Base-by-base conservation (phyloP, 768 basidiomycete genomes). In the Suillus spraguei region DNA sequence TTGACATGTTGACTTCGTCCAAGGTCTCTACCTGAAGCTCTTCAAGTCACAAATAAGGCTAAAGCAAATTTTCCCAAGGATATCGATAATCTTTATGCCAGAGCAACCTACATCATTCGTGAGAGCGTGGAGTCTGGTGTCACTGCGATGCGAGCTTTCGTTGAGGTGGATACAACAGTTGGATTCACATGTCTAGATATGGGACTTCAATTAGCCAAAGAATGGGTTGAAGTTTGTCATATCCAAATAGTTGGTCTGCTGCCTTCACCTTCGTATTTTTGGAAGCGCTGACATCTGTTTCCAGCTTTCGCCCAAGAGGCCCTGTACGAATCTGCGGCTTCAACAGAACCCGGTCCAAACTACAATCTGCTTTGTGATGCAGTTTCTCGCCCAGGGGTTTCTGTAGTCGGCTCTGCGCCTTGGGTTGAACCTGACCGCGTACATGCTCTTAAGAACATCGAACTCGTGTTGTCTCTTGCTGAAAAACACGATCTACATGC, bases 71-170 rank as follows among this genome's bases (percentile, higher is more conserved):
- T 87, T 69, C 70, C 78, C n/a, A 63, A 73, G 46, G 70, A 81
- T 63, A 56, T 68, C 22, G 76, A 76, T 20, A 85, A 86, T 70
- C 74, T 88, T 22, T 80, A 84, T 63, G 69, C 66, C 60, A 82
- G 88, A 46, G 87, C 87, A 4, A 77, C 77, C 33, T 80, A 80
- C 59, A 75, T 89, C 22, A 82, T 89, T 64, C 72, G 78, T 44
- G 82, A 87, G 69, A 87, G 86, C 67, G 76, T 88, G 56, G 80
- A 83, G 67, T 79, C 80, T 60, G 86, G 87, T n/a, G 86, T 87
- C 47, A 89, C 87, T 35, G 76, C 79, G 16, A 88, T 87, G 81
- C 83, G 86, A 20, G 87, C 87, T n/a, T 87, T 86, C 70, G 85
- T 89, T 55, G 87, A 89, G 73, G 81, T 87, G 13, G 88, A 89